Conservation (phyloP, 2,329 filamentous ascomycete species). For the Venturia nashicola region DNA sequence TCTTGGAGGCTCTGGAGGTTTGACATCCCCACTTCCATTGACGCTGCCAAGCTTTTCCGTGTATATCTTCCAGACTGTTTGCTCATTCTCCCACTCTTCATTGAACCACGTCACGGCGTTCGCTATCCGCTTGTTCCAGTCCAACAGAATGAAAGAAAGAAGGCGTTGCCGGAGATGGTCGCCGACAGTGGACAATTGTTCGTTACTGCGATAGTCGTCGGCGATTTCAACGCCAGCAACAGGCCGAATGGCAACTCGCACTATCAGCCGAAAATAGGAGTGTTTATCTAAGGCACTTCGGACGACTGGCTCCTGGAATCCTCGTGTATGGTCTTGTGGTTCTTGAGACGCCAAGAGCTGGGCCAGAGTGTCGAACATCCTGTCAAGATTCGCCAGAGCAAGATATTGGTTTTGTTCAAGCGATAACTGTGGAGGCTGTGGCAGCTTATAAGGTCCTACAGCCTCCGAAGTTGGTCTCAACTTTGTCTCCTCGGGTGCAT, state of each 20-base stretch:
- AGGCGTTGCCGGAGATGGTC: constrained; percentile 8
- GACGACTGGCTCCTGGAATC: constrained; percentile 53
- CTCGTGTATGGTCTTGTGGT: constrained; percentile 36
- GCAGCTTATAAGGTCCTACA: constrained; percentile 57
- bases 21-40: neutral
- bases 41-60: constrained; percentile 26
- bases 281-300: constrained; percentile 6
- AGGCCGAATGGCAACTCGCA: constrained; percentile 6
- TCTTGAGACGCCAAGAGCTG: constrained; percentile 3
- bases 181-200: neutral
- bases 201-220: neutral
- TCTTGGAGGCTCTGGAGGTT: constrained; percentile 14
- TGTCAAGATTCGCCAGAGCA: constrained; percentile 59
- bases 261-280: constrained; percentile 9
- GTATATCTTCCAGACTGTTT: constrained; percentile 18
- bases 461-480: constrained; percentile 25
- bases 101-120: constrained; percentile 88
- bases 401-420: constrained; percentile 60
- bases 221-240: constrained; percentile 3
- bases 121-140: constrained; percentile 62
- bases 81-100: constrained; percentile 97
- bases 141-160: constrained; percentile 6
- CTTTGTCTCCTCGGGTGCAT: constrained; percentile 39
- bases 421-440: constrained; percentile 62
- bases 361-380: constrained; percentile 51